Evolutionary conservation across 495 filamentous ascomycete genomes (phyloP), one percentile per base, ranked within the genome.

Genomic region (Pseudomonodictys pantanalensis): DNA sequence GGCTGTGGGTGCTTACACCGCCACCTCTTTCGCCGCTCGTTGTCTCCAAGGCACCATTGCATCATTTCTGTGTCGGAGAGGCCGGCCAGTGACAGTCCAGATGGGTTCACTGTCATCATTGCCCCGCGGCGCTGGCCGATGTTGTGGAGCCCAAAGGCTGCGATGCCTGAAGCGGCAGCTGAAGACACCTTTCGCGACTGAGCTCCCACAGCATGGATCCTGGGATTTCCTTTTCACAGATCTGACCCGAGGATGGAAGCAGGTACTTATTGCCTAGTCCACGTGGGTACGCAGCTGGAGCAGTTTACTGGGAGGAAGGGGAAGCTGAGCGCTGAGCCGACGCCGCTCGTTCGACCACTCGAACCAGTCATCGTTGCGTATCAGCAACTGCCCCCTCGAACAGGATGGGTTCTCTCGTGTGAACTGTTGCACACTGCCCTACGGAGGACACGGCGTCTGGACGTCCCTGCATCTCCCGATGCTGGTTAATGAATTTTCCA

Each of bases 311-410:
- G 32, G 41, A n/a, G 29, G 33, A 1, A 29, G 25, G 4, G 11
- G 6, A 42, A 59, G 56, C 56, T 44, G 56, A 52, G 47, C 48
- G 56, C 39, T 44, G 33, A 20, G 33, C 23, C 9, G 3, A 9
- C 26, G 30, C 39, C 47, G 23, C 56, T 32, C 24, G 23, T 17
- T 17, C n/a, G 25, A 17, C 18, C 46, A 2, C n/a, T 29, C n/a
- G 12, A 11, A 44, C 48, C 56, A 52, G 11, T 52, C 33, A 51
- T 5, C 39, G n/a, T 23, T 1, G 29, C 8, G 47, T 23, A 52
- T 52, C 56, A 17, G 26, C 46, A 5, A 11, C 35, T 38, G 10
- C 11, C 3, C 26, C 20, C 26, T 52, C 35, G 24, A 52, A 20
- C n/a, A 44, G 47, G 56, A 59, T 52, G 33, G 26, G 30, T 38